Evolutionary conservation across 345 rosid genomes (phyloP).

Genomic region (Salix viminalis): DNA sequence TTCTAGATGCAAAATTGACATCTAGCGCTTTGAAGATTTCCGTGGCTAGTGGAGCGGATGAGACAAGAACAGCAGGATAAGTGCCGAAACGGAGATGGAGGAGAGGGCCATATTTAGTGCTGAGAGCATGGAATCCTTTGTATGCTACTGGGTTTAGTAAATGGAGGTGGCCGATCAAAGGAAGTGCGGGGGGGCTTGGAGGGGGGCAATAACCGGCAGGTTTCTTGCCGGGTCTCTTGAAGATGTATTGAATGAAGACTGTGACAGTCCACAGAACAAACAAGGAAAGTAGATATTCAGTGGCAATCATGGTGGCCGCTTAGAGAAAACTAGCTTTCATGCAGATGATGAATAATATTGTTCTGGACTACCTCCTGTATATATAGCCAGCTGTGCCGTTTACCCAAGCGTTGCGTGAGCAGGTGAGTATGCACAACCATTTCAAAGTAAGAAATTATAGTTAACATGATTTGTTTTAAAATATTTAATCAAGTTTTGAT

Average conservation of each 20-base stretch:
- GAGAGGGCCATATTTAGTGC: not conserved
- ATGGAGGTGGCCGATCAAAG: constrained; percentile 44
- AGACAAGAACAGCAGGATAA: not conserved
- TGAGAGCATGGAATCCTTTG: constrained; percentile 25
- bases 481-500: too few species aligned
- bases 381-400: not conserved
- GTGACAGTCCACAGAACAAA: not conserved
- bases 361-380: not conserved
- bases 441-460: too few species aligned
- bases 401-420: too few species aligned
- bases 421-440: too few species aligned
- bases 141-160: constrained; percentile 19
- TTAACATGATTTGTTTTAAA: too few species aligned
- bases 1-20: constrained; percentile 21
- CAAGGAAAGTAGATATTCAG: not conserved
- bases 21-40: constrained; percentile 14
- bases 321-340: not conserved
- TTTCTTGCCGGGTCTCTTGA: not conserved
- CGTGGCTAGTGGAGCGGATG: not conserved
- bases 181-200: constrained; percentile 40
- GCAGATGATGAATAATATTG: not conserved
- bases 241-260: not conserved
- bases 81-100: not conserved
- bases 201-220: constrained; percentile 19
- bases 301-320: not conserved